Evolutionary conservation across 2,329 filamentous ascomycete genomes (phyloP), one percentile per base, ranked within the genome.

Genomic region (Amphichorda felina): DNA sequence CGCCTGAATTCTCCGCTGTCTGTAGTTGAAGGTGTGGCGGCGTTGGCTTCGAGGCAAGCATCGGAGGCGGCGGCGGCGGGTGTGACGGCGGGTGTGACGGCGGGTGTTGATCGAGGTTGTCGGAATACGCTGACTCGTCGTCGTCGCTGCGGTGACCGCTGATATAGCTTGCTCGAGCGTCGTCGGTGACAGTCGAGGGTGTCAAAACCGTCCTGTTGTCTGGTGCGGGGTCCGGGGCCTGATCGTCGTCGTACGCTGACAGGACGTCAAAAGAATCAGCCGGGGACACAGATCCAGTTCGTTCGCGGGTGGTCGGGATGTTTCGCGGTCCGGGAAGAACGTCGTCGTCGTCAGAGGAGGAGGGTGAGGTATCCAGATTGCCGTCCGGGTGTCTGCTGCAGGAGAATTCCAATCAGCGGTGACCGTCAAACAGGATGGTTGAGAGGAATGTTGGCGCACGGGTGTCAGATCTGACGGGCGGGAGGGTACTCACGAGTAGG

Each of bases 11-110:
- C 42, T 62, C 58, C 47, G 61, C 54, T 39, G 56, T 55, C 42
- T 61, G 60, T 40, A 75, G 60, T 43, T 59, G 65, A 29, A 75
- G 61, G 44, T 73, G 68, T 40, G 66, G 69, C 47, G 68, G 70
- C 40, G 62, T 58, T 34, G 61, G 53, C 50, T 69, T 73, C 30
- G 66, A 61, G 34, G 60, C 53, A 48, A 63, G 61, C 50, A 71
- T 57, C 48, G 67, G 67, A 31, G 40, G 36, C 58, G 70, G 64
- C 50, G 55, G n/a, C n/a, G n/a, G n/a, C n/a, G n/a, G n/a, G n/a
- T n/a, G n/a, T n/a, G n/a, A n/a, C n/a, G n/a, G n/a, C n/a, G n/a
- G n/a, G n/a, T n/a, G n/a, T n/a, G n/a, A n/a, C n/a, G n/a, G 54
- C 45, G 50, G 47, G 47, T 49, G 51, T 46, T 47, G 49, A 53